These are phyloP conservation scores for Ustilago loliicola DNA, from an alignment of 1,284 basidiomycete species.

Conservation along the genomic window DNA sequence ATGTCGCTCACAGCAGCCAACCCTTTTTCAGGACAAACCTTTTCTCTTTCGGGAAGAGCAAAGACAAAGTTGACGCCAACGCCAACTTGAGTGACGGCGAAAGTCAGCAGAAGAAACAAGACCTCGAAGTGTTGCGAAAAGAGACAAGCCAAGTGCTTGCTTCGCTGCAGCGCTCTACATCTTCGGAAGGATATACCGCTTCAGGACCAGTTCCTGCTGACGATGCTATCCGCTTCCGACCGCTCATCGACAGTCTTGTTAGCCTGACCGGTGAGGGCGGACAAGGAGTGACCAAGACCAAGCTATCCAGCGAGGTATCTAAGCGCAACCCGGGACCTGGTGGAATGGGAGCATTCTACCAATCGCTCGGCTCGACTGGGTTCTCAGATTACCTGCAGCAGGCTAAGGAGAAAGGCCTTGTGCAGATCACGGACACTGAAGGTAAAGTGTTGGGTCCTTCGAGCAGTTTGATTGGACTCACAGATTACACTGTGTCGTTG, in stretches of 20 bases:
- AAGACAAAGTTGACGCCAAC: not conserved
- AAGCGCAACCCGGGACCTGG: slow-evolving; percentile 34
- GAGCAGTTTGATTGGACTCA: slow-evolving; percentile 24
- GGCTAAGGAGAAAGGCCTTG: slow-evolving; percentile 37
- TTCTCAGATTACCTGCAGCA: slow-evolving; percentile 48
- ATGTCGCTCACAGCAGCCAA: slow-evolving; percentile 6
- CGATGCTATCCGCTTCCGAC: slow-evolving; percentile 36
- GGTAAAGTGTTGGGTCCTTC: slow-evolving; percentile 5
- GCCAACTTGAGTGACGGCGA: slow-evolving; percentile 4
- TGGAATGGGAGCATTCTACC: slow-evolving; percentile 46
- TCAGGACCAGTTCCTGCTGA: slow-evolving; percentile 34
- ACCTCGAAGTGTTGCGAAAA: slow-evolving; percentile 23
- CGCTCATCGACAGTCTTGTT: slow-evolving; percentile 41
- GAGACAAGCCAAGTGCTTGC: slow-evolving; percentile 36
- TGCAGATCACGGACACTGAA: slow-evolving; percentile 27
- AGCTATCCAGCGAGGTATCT: slow-evolving; percentile 32
- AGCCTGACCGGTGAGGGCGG: slow-evolving; percentile 6
- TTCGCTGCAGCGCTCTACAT: slow-evolving; percentile 28
- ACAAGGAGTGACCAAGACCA: slow-evolving; percentile 23
- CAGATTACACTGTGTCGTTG: slow-evolving; percentile 34
- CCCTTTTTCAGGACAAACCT: slow-evolving; percentile 10
- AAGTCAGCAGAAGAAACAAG: slow-evolving; percentile 4
- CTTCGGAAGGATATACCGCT: slow-evolving; percentile 27
- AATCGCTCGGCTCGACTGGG: slow-evolving; percentile 44
- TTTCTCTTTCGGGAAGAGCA: slow-evolving; percentile 14